Base-by-base conservation (phyloP, 148 eudicot genomes). In the Fallopia convolvulus region DNA sequence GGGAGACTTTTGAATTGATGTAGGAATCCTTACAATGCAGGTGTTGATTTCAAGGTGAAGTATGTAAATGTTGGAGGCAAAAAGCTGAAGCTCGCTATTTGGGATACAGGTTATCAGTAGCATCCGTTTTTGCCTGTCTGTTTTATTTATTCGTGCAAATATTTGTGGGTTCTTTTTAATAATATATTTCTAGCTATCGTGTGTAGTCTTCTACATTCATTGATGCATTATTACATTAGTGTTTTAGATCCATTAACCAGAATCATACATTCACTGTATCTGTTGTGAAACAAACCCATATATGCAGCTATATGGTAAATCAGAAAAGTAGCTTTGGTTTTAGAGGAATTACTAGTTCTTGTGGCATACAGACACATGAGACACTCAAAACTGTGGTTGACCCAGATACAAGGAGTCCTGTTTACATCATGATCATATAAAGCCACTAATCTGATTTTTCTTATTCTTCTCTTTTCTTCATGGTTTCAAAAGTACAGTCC, bases 21-120 rank as follows among this genome's bases (percentile, higher is more conserved):
- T 36, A 36, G 39, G 39, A 36, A 36, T 47, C 21, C 60, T 55
- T 58, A 41, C 20, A 8, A 14, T 80, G 36, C 81, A 88, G 91
- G 91, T 72, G 97, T 92, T 79, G 97, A 92, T 84, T 92, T 92
- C 70, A 92, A 92, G 83, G 97, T 92, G 40, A 92, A 92, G 83
- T 83, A 89, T 84, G 93, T 90, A 18, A 82, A 87, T 61, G 52
- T 87, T 58, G 93, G 91, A 50, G 97, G 97, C n/a, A 92, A 92
- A 70, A 92, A 88, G 79, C 74, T 92, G 86, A 92, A 92, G 85
- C 94, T 92, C 82, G 97, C 97, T 56, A 92, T 92, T 74, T 92
- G 97, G 97, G 97, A 93, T 83, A 93, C 97, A 78, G 97, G 97
- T 93, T 36, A 89, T 76, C 55, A 74, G 48, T 40, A 13, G 13